phyloP scores from a whole-genome alignment of 139 green algal genomes.

The Chlorella sp. region DNA sequence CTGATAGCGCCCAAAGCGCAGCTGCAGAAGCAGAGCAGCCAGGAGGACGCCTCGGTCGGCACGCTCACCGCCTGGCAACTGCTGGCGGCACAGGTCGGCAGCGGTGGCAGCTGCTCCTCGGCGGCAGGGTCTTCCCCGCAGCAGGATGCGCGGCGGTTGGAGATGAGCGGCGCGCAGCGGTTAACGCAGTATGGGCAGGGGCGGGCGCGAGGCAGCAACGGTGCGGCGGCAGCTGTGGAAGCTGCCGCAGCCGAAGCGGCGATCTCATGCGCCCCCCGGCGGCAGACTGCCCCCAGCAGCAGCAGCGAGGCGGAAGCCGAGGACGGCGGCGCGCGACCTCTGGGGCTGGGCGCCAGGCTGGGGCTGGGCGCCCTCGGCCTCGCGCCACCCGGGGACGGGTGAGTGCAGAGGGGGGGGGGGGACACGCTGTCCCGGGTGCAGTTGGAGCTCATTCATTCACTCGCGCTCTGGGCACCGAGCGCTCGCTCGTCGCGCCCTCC shows the following conservation, averaged over 20 bases:
- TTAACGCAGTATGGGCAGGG: not conserved
- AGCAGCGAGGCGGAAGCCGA: not conserved
- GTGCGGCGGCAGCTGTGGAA: not conserved
- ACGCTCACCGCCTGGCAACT: constrained; percentile 32
- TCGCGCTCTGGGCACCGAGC: not conserved
- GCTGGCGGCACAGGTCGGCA: constrained; percentile 15
- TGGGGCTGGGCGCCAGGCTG: not conserved
- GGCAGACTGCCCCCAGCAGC: no score
- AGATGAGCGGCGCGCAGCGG: no score
- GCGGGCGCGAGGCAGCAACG: not conserved
- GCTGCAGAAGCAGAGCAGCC: no score
- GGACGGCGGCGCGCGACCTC: not conserved
- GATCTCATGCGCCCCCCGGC: no score
- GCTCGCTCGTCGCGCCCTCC: not conserved
- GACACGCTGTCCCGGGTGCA: not conserved
- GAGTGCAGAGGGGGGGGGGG: not conserved
- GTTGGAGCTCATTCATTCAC: not conserved
- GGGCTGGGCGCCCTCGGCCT: not conserved
- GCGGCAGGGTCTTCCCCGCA: not conserved
- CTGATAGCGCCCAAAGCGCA: no score
- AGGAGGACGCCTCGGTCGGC: no score
- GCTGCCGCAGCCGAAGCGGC: not conserved
- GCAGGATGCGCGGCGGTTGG: not conserved
- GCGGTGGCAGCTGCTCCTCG: not conserved
- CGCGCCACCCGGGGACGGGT: not conserved